Percentiles rank a stretch among this genome's conserved stretches.
Evolutionary conservation across 345 rosid species (phyloP).

Genomic region (Eucalyptus sideroxylon): DNA sequence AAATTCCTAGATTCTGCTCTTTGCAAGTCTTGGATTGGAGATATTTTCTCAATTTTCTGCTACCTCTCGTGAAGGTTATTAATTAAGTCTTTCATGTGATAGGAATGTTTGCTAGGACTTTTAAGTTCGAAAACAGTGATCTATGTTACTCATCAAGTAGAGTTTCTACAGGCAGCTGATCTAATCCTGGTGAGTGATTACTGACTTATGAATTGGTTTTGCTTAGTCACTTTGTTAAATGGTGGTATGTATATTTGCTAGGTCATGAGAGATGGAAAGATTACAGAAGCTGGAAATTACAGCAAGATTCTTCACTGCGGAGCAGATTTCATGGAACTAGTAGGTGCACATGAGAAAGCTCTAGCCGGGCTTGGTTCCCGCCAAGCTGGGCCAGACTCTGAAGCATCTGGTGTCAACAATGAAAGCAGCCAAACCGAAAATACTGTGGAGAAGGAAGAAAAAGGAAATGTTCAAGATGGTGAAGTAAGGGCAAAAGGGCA

Average conservation of each 20-base stretch:
- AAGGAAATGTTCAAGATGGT: conserved; percentile 4
- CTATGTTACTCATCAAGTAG: conserved; percentile 81
- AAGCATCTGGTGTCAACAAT: neutral
- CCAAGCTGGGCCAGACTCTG: conserved; percentile 10
- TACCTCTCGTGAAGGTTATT: neutral
- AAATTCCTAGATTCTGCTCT: no score
- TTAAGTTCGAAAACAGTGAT: conserved; percentile 47
- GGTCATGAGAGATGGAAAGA: conserved; percentile 82
- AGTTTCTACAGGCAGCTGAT: conserved; percentile 72
- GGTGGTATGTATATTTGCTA: neutral
- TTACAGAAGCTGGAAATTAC: conserved; percentile 61
- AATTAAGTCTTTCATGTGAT: neutral
- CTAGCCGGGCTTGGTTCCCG: conserved; percentile 32
- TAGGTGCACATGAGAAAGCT: conserved; percentile 64
- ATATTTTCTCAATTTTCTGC: no score
- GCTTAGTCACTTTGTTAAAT: neutral
- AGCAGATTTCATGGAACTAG: conserved; percentile 62
- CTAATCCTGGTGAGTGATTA: conserved; percentile 36
- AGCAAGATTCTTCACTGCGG: conserved; percentile 45
- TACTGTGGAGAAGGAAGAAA: conserved; percentile 2
- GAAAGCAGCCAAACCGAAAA: neutral
- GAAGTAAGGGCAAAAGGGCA: conserved; percentile 39
- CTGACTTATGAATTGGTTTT: neutral
- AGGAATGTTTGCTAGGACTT: conserved; percentile 56
- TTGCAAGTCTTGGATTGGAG: no score